These are phyloP conservation scores for Naganishia kalamii DNA, from an alignment of 768 basidiomycete genomes.

Conservation along the genomic window DNA sequence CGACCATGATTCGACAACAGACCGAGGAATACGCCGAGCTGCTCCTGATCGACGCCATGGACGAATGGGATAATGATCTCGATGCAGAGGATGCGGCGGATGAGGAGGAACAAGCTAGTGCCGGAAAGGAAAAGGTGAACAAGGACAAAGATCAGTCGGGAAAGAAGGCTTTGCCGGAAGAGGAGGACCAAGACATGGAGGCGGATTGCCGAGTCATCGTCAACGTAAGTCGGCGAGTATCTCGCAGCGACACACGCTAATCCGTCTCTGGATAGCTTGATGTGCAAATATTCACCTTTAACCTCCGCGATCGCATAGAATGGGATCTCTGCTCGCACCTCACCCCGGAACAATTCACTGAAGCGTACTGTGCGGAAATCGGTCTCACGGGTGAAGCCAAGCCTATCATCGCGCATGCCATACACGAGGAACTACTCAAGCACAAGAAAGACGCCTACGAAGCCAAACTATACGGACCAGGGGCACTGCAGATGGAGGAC, in stretches of 20 bases:
- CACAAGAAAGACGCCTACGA: conserved; percentile 94
- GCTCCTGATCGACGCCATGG: conserved; percentile 62
- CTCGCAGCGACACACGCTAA: conserved; percentile 56
- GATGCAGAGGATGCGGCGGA: conserved; percentile 23
- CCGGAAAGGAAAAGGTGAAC: conserved; percentile 6
- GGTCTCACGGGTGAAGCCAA: conserved; percentile 80
- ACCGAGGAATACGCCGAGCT: conserved; percentile 82
- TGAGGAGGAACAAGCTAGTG: conserved; percentile 16
- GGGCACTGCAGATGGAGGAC: conserved; percentile 54
- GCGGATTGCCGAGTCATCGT: conserved; percentile 49
- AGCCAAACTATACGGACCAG: conserved; percentile 76
- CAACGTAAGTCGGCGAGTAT: conserved; percentile 43
- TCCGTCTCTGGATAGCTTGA: conserved; percentile 63
- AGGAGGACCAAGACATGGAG: conserved; percentile 33
- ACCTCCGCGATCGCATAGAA: conserved; percentile 90
- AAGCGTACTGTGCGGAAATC: conserved; percentile 72
- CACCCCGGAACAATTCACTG: conserved; percentile 78
- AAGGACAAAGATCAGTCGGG: conserved; percentile 48
- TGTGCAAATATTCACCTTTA: conserved; percentile 86
- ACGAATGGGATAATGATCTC: conserved; percentile 38
- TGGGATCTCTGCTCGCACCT: conserved; percentile 89
- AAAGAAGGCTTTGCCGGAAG: conserved; percentile 53
- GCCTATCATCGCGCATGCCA: conserved; percentile 82
- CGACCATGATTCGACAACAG: conserved; percentile 82
- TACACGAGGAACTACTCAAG: conserved; percentile 90